These are phyloP conservation scores for Vaccinium myrtillus DNA, from an alignment of 148 eudicot genomes.

Conservation along the genomic window DNA sequence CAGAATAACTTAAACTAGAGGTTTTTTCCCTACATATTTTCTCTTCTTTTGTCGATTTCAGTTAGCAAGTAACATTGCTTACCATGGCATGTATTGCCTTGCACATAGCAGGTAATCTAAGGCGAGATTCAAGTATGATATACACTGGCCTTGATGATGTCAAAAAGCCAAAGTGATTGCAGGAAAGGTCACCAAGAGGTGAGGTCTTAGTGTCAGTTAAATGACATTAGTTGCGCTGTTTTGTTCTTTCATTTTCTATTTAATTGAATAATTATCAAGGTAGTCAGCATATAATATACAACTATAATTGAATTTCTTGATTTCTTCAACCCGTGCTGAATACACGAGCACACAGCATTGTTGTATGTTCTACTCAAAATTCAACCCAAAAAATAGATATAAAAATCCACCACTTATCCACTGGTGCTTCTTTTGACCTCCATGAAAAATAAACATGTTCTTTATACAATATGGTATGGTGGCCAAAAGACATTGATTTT, in stretches of 20 bases:
- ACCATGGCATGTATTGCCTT: slow-evolving; percentile 7
- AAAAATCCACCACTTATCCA: too few relatives aligned
- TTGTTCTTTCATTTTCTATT: not conserved
- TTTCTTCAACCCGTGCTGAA: not conserved
- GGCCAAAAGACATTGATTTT: too few relatives aligned
- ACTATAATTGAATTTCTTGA: not conserved
- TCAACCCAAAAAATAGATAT: not conserved
- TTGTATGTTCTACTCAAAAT: not conserved
- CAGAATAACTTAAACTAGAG: slow-evolving; percentile 87
- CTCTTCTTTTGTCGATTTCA: not conserved
- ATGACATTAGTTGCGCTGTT: not conserved
- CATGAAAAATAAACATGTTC: too few relatives aligned
- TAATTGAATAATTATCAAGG: not conserved
- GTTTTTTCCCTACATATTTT: slow-evolving; percentile 29
- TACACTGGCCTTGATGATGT: slow-evolving; percentile 94
- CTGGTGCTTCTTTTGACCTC: too few relatives aligned
- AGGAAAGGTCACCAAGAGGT: slow-evolving; percentile 89
- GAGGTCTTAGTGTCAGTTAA: slow-evolving; percentile 7
- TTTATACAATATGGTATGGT: too few relatives aligned
- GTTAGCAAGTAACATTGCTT: not conserved
- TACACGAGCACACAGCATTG: not conserved
- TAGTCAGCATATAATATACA: not conserved
- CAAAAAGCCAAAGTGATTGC: slow-evolving; percentile 72
- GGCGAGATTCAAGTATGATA: slow-evolving; percentile 99
- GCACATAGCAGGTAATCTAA: slow-evolving; percentile 73